Percentiles rank a stretch among this genome's conserved stretches.
These are phyloP conservation scores for Carpediemonas membranifera DNA, from an alignment of 78 protist genomes.

Conservation along the genomic window DNA sequence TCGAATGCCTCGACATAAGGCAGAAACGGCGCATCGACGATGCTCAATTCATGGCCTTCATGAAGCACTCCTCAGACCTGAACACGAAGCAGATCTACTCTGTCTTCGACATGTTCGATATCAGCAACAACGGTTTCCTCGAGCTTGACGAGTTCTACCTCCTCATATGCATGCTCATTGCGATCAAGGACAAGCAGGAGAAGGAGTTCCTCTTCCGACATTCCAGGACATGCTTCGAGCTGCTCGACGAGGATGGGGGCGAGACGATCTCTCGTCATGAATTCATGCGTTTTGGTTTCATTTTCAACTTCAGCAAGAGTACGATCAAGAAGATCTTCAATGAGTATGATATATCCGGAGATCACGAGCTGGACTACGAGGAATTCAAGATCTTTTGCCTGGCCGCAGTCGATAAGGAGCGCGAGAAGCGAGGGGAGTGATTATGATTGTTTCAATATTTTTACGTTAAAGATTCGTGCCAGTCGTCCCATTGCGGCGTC, in stretches of 20 bases:
- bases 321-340: background rate
- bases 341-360: background rate
- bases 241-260: conserved; percentile 16
- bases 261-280: background rate
- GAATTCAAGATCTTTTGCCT: background rate
- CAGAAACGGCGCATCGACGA: conserved; percentile 23
- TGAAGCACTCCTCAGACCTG: conserved; percentile 1
- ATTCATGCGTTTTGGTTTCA: conserved; percentile 8
- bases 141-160: conserved; percentile 21
- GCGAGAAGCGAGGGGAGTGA: no score
- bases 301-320: conserved; percentile 4
- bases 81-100: background rate
- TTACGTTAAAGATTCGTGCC: no score
- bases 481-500: no score
- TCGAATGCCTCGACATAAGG: background rate
- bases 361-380: conserved; percentile 4
- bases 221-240: conserved; percentile 22
- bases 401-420: background rate
- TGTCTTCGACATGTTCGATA: conserved; percentile 20
- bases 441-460: no score
- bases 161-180: conserved; percentile 5
- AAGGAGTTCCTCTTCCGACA: conserved; percentile 14
- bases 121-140: conserved; percentile 1
- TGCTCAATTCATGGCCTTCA: conserved; percentile 2
- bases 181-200: conserved; percentile 6